These are phyloP conservation scores for Spatholobus suberectus DNA, from an alignment of 306 rosid genomes.

Conservation along the genomic window DNA sequence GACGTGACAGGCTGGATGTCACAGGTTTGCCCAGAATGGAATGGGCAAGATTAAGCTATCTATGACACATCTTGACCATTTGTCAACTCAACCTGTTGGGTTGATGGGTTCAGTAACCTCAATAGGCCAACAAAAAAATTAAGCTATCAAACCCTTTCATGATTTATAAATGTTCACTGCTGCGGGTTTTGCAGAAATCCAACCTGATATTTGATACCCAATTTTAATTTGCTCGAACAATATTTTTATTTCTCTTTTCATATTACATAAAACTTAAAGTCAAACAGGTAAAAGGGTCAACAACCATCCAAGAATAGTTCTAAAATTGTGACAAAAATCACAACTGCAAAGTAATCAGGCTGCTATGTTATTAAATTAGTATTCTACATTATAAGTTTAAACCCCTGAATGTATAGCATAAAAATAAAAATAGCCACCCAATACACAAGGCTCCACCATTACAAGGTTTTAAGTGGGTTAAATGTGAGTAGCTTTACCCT, in stretches of 20 bases:
- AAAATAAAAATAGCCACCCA: background rate
- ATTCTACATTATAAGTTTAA: slow-evolving; percentile 4
- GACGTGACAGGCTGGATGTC: no score
- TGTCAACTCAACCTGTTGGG: no score
- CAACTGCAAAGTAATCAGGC: background rate
- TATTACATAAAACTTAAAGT: slow-evolving; percentile 1
- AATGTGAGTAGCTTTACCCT: background rate
- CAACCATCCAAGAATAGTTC: slow-evolving; percentile 12
- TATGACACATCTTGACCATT: no score
- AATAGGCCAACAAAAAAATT: background rate
- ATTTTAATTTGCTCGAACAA: background rate
- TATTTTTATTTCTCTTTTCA: background rate
- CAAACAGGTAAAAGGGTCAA: background rate
- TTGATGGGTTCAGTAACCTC: background rate
- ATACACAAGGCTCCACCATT: background rate
- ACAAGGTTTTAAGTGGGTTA: background rate
- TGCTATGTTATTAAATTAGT: slow-evolving; percentile 7
- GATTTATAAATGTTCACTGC: background rate
- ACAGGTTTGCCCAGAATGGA: background rate
- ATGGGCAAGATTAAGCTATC: background rate
- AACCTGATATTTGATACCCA: background rate
- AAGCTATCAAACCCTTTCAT: background rate
- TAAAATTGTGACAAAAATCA: slow-evolving; percentile 3
- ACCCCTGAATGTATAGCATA: background rate
- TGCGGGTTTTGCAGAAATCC: slow-evolving; percentile 21